These are phyloP conservation scores for Pseudogymnoascus sp. DNA, from an alignment of 2,329 filamentous ascomycete species.

Conservation along the genomic window DNA sequence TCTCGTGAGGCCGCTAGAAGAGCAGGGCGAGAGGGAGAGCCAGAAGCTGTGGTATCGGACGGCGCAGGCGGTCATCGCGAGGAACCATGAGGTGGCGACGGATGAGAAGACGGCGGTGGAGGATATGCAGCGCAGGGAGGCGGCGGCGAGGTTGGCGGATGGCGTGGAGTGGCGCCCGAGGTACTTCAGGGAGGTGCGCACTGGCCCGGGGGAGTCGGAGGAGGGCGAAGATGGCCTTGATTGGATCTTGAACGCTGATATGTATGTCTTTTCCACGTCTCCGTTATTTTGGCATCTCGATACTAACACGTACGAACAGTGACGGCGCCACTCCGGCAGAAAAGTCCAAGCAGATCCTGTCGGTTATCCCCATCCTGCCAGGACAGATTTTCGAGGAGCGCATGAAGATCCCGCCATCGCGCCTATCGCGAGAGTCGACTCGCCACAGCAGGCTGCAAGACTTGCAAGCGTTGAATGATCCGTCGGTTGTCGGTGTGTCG, in stretches of 20 bases:
- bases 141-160: slow-evolving; percentile 67
- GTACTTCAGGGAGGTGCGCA: slow-evolving; percentile 69
- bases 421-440: not conserved
- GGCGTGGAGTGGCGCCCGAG: slow-evolving; percentile 81
- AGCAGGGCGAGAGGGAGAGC: slow-evolving; percentile 86
- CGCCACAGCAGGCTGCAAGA: slow-evolving; percentile 16
- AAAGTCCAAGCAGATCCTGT: slow-evolving; percentile 72
- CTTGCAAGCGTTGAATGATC: slow-evolving; percentile 12
- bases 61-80: slow-evolving; percentile 69
- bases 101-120: slow-evolving; percentile 96
- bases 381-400: slow-evolving; percentile 56
- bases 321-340: slow-evolving; percentile 58
- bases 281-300: not conserved
- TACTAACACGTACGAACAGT: slow-evolving; percentile 30
- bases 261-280: slow-evolving; percentile 47
- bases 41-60: slow-evolving; percentile 80
- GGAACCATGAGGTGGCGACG: slow-evolving; percentile 82
- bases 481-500: not conserved
- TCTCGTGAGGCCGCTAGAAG: slow-evolving; percentile 63
- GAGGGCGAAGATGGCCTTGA: slow-evolving; percentile 84
- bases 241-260: slow-evolving; percentile 83
- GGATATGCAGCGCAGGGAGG: slow-evolving; percentile 83
- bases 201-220: slow-evolving; percentile 61
- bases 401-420: slow-evolving; percentile 42
- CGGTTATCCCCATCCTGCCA: slow-evolving; percentile 75